Conservation (phyloP, 192 early-diverging fungal genomes). For the Lobosporangium transversale region DNA sequence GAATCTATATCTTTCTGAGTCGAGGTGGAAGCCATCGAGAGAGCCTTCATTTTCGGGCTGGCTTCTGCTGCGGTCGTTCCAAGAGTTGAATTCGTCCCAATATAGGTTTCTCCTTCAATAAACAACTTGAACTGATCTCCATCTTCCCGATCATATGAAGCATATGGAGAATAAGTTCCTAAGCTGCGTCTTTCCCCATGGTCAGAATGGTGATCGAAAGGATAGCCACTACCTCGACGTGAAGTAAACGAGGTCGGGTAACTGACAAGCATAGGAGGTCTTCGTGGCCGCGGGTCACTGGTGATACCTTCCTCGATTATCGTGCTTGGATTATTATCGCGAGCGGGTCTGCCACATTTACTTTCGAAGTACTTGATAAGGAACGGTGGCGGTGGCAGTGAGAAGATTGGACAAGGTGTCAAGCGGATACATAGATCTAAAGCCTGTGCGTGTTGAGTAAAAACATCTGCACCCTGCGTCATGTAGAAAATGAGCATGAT, state of each 20-base stretch:
- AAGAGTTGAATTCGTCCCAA: conserved; percentile 17
- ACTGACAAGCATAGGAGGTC: conserved; percentile 35
- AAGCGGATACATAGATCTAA: conserved; percentile 45
- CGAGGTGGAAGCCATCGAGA: neutral
- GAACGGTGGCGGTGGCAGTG: conserved; percentile 34
- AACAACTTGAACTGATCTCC: neutral
- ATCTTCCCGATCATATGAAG: neutral
- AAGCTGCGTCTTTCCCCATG: too few relatives aligned
- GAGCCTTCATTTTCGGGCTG: neutral
- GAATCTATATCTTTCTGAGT: neutral
- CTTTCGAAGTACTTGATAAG: conserved; percentile 27
- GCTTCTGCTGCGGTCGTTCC: conserved; percentile 17
- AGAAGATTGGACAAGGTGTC: conserved; percentile 36
- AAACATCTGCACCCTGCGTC: conserved; percentile 24
- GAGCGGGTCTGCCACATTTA: conserved; percentile 21
- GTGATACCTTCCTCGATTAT: conserved; percentile 52
- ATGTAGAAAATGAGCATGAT: conserved; percentile 47
- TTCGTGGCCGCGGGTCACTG: conserved; percentile 30
- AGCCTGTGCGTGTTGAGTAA: conserved; percentile 26
- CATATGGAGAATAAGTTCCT: neutral
- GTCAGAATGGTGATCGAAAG: too few relatives aligned
- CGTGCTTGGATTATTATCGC: conserved; percentile 37
- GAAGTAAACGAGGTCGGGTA: conserved; percentile 1
- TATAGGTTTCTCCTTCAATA: conserved; percentile 7
- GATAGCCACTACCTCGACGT: conserved; percentile 5